Conservation (phyloP, 2,329 filamentous ascomycete species). For the Botrytis byssoidea region DNA sequence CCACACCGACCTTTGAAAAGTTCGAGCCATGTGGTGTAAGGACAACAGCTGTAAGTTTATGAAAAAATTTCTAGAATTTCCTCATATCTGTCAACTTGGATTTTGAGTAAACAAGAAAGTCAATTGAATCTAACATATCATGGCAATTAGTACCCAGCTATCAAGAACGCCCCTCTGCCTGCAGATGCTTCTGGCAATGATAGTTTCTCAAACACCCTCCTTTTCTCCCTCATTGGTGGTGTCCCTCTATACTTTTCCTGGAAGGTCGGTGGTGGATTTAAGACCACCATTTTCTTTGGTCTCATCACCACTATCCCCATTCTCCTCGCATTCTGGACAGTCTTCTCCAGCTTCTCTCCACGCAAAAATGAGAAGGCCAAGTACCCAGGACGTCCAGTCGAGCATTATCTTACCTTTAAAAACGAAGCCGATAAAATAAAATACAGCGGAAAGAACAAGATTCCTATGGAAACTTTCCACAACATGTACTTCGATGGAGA, state of each 20-base stretch:
- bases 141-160: slow-evolving; percentile 68
- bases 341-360: slow-evolving; percentile 76
- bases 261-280: slow-evolving; percentile 79
- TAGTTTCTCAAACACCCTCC: slow-evolving; percentile 79
- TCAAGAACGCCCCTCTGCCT: slow-evolving; percentile 91
- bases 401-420: slow-evolving; percentile 87
- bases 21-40: slow-evolving; percentile 54
- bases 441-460: slow-evolving; percentile 76
- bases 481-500: slow-evolving; percentile 97
- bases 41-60: slow-evolving; percentile 51
- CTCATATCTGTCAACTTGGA: slow-evolving; percentile 10
- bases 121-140: slow-evolving; percentile 34
- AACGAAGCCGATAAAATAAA: slow-evolving; percentile 56
- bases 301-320: slow-evolving; percentile 77
- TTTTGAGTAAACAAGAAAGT: slow-evolving; percentile 23
- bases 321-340: slow-evolving; percentile 77
- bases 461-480: slow-evolving; percentile 90
- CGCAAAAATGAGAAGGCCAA: slow-evolving; percentile 91
- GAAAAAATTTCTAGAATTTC: slow-evolving; percentile 14
- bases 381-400: slow-evolving; percentile 80
- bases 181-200: slow-evolving; percentile 83
- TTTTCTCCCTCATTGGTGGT: slow-evolving; percentile 66
- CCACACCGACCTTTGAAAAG: slow-evolving; percentile 50
- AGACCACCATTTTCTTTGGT: slow-evolving; percentile 85
- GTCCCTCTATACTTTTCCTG: slow-evolving; percentile 80